These are phyloP conservation scores for Amauroascus verrucosus DNA, from an alignment of 2,329 filamentous ascomycete genomes.

Conservation along the genomic window DNA sequence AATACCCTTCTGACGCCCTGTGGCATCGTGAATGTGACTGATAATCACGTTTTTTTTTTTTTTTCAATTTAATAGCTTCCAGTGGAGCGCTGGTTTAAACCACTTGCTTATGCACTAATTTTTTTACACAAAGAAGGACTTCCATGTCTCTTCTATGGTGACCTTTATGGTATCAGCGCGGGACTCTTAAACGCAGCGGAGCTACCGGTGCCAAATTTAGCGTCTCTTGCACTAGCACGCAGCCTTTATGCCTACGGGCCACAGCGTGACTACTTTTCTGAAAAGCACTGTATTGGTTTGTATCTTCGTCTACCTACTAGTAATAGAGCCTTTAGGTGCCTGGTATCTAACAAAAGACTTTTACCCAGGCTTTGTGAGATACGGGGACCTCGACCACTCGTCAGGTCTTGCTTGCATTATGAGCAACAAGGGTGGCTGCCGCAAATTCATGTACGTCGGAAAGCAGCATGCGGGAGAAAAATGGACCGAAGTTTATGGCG, in stretches of 20 bases:
- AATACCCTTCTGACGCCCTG: not conserved
- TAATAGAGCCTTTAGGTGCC: not conserved
- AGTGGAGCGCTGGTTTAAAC: constrained; percentile 58
- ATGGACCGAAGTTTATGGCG: constrained; percentile 54
- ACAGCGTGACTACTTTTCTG: constrained; percentile 55
- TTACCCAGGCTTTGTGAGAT: constrained; percentile 35
- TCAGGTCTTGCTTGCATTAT: constrained; percentile 49
- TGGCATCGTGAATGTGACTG: not conserved
- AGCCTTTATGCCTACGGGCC: constrained; percentile 57
- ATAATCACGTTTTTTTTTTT: not conserved
- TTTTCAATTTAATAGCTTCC: constrained; percentile 36
- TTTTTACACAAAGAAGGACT: constrained; percentile 54
- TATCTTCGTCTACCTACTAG: not conserved
- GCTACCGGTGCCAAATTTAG: constrained; percentile 30
- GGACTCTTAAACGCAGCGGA: constrained; percentile 41
- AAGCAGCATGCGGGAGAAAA: constrained; percentile 47
- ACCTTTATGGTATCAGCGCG: constrained; percentile 54
- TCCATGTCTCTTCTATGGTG: constrained; percentile 61
- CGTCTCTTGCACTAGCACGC: constrained; percentile 51
- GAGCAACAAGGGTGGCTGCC: constrained; percentile 39
- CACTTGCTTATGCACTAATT: constrained; percentile 61
- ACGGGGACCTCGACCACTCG: constrained; percentile 42
- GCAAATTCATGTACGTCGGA: constrained; percentile 55
- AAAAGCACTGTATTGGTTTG: constrained; percentile 48
- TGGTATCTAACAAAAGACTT: not conserved